These are phyloP conservation scores for Xylariaceae sp. DNA, from an alignment of 2,329 filamentous ascomycete genomes.

Conservation along the genomic window DNA sequence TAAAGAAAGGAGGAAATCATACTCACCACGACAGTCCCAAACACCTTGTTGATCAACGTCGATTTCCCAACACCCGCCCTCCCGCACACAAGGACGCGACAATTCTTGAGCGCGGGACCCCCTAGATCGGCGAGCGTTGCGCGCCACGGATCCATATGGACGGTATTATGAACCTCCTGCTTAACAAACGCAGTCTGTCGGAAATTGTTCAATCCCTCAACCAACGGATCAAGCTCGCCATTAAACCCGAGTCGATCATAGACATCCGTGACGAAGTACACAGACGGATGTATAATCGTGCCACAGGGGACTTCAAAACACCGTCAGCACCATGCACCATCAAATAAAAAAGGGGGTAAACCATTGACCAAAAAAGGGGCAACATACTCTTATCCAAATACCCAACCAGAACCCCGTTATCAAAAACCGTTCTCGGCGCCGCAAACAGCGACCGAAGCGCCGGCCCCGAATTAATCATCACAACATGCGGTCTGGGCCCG, in stretches of 20 bases:
- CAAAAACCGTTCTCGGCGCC: slow-evolving; percentile 18
- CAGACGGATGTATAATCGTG: slow-evolving; percentile 24
- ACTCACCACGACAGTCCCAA: slow-evolving; percentile 24
- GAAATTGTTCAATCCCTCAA: slow-evolving; percentile 20
- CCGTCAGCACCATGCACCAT: slow-evolving; percentile 4
- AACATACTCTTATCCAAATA: slow-evolving; percentile 20
- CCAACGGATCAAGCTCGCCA: slow-evolving; percentile 16
- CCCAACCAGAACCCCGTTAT: slow-evolving; percentile 16
- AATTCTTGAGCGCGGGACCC: slow-evolving; percentile 19
- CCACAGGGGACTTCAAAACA: slow-evolving; percentile 18
- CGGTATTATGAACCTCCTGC: slow-evolving; percentile 13
- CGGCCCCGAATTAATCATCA: slow-evolving; percentile 20
- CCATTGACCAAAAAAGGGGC: not conserved
- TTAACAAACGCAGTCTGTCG: slow-evolving; percentile 15
- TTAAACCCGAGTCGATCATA: slow-evolving; percentile 21
- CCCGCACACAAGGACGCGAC: slow-evolving; percentile 27
- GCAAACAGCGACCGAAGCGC: slow-evolving; percentile 18
- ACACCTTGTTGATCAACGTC: slow-evolving; percentile 28
- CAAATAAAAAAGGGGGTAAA: not conserved
- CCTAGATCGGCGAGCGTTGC: slow-evolving; percentile 18
- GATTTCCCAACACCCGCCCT: slow-evolving; percentile 29
- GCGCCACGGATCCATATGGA: slow-evolving; percentile 22
- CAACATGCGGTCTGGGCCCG: slow-evolving; percentile 19
- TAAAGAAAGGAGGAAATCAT: not conserved
- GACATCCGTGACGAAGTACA: slow-evolving; percentile 22